Percentiles rank a stretch among this genome's conserved stretches.
Conservation (phyloP, 495 filamentous ascomycete species). For the Immersiella caudata region DNA sequence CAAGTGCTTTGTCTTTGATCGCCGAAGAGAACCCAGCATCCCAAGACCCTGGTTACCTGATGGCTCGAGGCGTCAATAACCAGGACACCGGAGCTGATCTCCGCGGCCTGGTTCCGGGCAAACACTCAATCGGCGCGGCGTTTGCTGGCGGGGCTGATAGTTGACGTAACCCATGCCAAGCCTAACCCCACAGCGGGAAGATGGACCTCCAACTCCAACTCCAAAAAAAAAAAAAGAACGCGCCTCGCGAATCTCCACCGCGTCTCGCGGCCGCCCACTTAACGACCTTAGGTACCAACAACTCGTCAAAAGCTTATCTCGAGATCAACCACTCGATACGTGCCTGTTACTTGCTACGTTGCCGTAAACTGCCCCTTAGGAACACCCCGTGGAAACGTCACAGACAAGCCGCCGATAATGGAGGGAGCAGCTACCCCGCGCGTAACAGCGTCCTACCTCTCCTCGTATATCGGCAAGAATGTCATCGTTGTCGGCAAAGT, state of each 20-base stretch:
- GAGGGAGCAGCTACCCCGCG: conserved; percentile 66
- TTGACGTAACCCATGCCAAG: not conserved
- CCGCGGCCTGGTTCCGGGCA: not conserved
- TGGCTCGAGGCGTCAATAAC: too few relatives aligned
- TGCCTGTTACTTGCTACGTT: not conserved
- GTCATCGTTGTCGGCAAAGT: conserved; percentile 90
- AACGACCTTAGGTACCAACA: not conserved
- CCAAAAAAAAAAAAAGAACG: too few relatives aligned
- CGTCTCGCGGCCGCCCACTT: not conserved
- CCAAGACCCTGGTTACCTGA: too few relatives aligned
- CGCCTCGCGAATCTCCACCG: not conserved
- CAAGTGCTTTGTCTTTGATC: too few relatives aligned
- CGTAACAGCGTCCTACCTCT: conserved; percentile 67
- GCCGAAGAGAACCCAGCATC: too few relatives aligned
- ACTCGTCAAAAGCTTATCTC: not conserved
- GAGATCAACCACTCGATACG: not conserved
- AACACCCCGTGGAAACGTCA: too few relatives aligned
- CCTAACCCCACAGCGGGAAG: not conserved
- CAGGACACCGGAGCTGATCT: not conserved
- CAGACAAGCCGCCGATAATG: conserved; percentile 41
- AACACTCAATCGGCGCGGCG: too few relatives aligned
- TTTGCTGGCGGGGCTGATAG: too few relatives aligned
- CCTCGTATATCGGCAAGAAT: conserved; percentile 68
- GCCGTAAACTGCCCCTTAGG: not conserved
- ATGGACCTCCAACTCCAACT: not conserved